These are phyloP conservation scores for Boletus smithii DNA, from an alignment of 1,284 basidiomycete genomes.

Conservation along the genomic window DNA sequence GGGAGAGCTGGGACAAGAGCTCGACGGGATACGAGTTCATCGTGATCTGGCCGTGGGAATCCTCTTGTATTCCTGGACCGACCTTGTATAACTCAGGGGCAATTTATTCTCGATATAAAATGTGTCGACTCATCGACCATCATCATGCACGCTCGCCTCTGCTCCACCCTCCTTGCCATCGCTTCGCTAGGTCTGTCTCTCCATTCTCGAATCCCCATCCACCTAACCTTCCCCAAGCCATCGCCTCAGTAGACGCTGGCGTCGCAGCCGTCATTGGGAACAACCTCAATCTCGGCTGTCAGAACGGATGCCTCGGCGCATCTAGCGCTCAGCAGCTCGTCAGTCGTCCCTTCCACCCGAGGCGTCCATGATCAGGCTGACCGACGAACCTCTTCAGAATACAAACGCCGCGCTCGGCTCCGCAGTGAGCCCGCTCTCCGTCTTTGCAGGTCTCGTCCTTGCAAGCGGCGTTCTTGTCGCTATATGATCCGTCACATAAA, in stretches of 20 bases:
- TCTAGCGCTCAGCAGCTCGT: conserved; percentile 25
- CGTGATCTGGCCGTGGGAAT: too few species aligned
- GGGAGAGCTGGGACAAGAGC: conserved; percentile 78
- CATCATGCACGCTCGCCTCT: conserved; percentile 24
- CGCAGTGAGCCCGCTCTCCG: conserved; percentile 11
- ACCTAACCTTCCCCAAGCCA: conserved; percentile 10
- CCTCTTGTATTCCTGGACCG: too few species aligned
- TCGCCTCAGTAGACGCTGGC: conserved; percentile 21
- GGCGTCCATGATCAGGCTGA: conserved; percentile 4
- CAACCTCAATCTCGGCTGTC: conserved; percentile 27
- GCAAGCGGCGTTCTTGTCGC: conserved; percentile 18
- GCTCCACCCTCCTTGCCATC: conserved; percentile 21
- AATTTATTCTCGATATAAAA: not conserved
- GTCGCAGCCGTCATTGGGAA: conserved; percentile 18
- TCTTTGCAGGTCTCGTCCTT: conserved; percentile 23
- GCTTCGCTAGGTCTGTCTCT: conserved; percentile 16
- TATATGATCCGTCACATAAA: conserved; percentile 14
- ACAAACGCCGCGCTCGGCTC: conserved; percentile 23
- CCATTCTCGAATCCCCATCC: not conserved
- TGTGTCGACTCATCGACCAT: not conserved
- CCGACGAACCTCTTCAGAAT: conserved; percentile 14
- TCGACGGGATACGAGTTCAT: conserved; percentile 92
- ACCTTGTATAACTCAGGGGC: not conserved
- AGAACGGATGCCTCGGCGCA: conserved; percentile 23
- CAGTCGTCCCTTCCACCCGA: not conserved